Conservation (phyloP, 108 stramenopile species). For the Stephanodiscus minutulus region DNA sequence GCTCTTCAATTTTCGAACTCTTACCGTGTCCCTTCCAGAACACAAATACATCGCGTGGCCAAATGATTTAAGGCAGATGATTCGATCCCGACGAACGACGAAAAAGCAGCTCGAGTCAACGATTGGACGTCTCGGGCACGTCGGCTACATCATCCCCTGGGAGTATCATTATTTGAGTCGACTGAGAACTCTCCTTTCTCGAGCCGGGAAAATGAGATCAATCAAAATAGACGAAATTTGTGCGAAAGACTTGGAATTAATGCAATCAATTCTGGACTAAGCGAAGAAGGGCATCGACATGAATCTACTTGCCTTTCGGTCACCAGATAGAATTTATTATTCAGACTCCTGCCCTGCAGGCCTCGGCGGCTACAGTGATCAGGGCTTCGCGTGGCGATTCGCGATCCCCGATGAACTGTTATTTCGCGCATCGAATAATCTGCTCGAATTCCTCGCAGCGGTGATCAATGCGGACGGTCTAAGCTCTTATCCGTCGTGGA, state of each 20-base stretch:
- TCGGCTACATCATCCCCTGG: constrained; percentile 4
- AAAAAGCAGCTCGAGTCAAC: not conserved
- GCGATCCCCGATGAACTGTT: not conserved
- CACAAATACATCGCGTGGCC: not conserved
- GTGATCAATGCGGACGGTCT: too few species aligned
- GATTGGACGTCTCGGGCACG: not conserved
- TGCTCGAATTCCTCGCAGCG: constrained; percentile 17
- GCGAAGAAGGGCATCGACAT: not conserved
- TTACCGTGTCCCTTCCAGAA: not conserved
- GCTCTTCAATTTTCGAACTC: not conserved
- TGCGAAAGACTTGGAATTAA: too few species aligned
- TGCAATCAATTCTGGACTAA: too few species aligned
- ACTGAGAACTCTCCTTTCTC: too few species aligned
- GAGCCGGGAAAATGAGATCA: too few species aligned
- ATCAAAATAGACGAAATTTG: too few species aligned
- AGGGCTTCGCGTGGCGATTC: constrained; percentile 27
- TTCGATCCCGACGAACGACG: not conserved
- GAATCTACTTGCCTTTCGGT: not conserved
- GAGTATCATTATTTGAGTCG: too few species aligned
- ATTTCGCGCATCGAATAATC: constrained; percentile 29
- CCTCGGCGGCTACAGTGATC: not conserved
- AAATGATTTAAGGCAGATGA: not conserved
- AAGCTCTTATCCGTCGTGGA: too few species aligned
- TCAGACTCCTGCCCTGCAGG: not conserved
- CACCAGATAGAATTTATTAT: constrained; percentile 10